These are phyloP conservation scores for Camellia sinensis DNA, from an alignment of 148 eudicot species.

Conservation along the genomic window DNA sequence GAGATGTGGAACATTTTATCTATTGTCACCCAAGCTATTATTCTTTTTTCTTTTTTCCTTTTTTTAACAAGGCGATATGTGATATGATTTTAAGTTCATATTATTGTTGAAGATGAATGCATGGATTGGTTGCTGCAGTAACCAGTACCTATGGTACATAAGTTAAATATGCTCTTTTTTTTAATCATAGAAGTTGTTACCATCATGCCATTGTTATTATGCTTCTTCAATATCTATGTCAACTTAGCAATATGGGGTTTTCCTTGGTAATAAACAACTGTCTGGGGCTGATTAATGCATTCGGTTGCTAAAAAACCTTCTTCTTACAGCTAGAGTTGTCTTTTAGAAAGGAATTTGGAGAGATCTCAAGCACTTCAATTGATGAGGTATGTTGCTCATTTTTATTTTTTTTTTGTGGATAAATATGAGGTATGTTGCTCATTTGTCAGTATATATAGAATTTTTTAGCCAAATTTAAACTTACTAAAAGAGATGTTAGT, in stretches of 20 bases:
- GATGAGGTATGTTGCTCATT: conserved; percentile 62
- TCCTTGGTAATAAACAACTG: neutral
- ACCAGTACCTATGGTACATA: neutral
- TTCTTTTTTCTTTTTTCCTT: too few species aligned
- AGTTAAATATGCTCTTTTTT: neutral
- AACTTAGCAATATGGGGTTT: neutral
- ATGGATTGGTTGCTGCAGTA: neutral
- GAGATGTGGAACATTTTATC: neutral
- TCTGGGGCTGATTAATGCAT: conserved; percentile 2
- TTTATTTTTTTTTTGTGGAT: neutral
- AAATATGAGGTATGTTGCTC: conserved; percentile 57
- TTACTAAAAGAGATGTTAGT: too few species aligned
- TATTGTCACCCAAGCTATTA: neutral
- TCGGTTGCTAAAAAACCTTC: conserved; percentile 13
- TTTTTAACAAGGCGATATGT: neutral
- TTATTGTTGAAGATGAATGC: neutral
- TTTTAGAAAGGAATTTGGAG: conserved; percentile 70
- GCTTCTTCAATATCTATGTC: neutral
- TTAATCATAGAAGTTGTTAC: neutral
- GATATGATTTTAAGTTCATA: neutral
- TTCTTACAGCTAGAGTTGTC: conserved; percentile 73
- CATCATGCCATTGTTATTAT: conserved; percentile 2
- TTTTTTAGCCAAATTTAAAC: neutral
- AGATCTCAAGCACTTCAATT: conserved; percentile 39
- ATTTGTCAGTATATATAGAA: neutral